These are phyloP conservation scores for Macrocybe gigantea DNA, from an alignment of 768 basidiomycete genomes.

Conservation along the genomic window DNA sequence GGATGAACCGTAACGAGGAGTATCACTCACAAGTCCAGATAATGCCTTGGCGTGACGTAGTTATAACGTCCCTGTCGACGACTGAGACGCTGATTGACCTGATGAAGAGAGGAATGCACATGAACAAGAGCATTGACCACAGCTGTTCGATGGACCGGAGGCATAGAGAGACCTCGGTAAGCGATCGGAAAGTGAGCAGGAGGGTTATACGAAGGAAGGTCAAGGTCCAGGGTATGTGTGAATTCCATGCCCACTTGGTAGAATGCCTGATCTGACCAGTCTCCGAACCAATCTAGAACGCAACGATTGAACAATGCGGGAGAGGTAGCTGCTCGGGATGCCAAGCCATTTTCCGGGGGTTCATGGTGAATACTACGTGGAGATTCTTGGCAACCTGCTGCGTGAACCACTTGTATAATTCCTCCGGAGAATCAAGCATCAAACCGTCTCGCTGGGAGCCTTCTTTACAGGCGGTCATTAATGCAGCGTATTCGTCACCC, in stretches of 20 bases:
- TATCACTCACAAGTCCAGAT: slow-evolving; percentile 89
- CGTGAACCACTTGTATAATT: slow-evolving; percentile 98
- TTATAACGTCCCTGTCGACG: slow-evolving; percentile 94
- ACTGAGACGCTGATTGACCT: slow-evolving; percentile 83
- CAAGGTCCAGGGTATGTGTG: slow-evolving; percentile 89
- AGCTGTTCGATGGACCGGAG: slow-evolving; percentile 86
- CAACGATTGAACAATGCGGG: slow-evolving; percentile 99
- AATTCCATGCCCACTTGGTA: slow-evolving; percentile 98
- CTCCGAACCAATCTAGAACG: slow-evolving; percentile 99
- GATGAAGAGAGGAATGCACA: slow-evolving; percentile 85
- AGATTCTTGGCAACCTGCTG: slow-evolving; percentile 97
- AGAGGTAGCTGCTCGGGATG: slow-evolving; percentile 93
- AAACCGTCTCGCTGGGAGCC: slow-evolving; percentile 98
- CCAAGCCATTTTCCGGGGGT: slow-evolving; percentile 95
- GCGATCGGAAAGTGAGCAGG: slow-evolving; percentile 85
- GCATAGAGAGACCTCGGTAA: slow-evolving; percentile 76
- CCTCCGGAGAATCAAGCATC: slow-evolving; percentile 97
- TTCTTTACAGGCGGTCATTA: slow-evolving; percentile 99
- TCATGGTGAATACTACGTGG: slow-evolving; percentile 99
- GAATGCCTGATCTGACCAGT: slow-evolving; percentile 98
- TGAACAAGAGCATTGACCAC: slow-evolving; percentile 91
- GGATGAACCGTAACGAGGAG: slow-evolving; percentile 1
- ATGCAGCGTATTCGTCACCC: slow-evolving; percentile 95
- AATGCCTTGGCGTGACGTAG: slow-evolving; percentile 96
- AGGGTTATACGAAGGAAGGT: slow-evolving; percentile 74